Base-by-base conservation (phyloP, 2,329 filamentous ascomycete species). In the Microcera coccophila region DNA sequence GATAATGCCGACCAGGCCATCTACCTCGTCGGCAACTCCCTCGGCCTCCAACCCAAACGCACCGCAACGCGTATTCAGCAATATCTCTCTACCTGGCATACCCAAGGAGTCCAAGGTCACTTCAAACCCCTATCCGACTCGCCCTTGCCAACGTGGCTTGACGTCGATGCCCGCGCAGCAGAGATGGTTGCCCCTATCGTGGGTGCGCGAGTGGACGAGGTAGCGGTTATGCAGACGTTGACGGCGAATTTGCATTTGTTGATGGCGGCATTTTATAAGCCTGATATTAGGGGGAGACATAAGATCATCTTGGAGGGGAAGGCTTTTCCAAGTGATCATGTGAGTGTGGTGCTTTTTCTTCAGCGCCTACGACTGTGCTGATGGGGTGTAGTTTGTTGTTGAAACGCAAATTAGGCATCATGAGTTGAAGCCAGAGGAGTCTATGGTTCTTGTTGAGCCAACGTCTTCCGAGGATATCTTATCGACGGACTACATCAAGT, bases 21-120 rank as follows among this genome's bases (percentile, higher is more conserved):
- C 41, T 94, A 94, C 62, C 79, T 94, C 40, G 90, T 87, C 52
- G 89, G 88, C 42, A 93, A 94, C 68, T 93, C 87, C 0, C 74
- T 94, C 2, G 88, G 88, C 32, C 75, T 90, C 12, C 88, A 93
- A 61, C 87, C 88, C 32, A 78, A 74, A 44, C 61, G 62, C 41
- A 65, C 62, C n/a, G 73, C 74, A 20, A 80, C 79, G 2, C 72
- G 75, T 36, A 72, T 93, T 47, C 72, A 81, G 41, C 74, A 79
- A 19, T 87, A 90, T 55, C 75, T 93, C 3, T 74, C 82, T 36
- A 87, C 86, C 9, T 94, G 89, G 88, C 82, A 82, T 2, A 82
- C 80, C 0, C 84, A 90, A 54, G 88, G 83, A 17, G 88, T 94
- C 12, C 81, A 84, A 38, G 88, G 87, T 2, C 88, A 94, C 67